Evolutionary conservation across 768 basidiomycete genomes (phyloP), one percentile per base, ranked within the genome.

Genomic region (Roridomyces roridus): DNA sequence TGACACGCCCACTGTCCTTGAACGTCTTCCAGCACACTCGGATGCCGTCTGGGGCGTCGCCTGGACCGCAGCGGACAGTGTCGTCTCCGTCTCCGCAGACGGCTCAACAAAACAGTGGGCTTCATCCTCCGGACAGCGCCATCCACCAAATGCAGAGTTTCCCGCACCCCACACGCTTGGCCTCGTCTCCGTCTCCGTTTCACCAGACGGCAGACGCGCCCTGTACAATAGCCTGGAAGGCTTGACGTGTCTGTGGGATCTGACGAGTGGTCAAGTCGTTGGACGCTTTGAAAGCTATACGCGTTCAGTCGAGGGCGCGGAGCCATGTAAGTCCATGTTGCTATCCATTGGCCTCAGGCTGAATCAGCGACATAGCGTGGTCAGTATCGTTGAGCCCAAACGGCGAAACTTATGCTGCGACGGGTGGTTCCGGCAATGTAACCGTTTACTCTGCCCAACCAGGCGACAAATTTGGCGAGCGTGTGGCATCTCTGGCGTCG

Each of bases 201-300:
- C 87, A 18, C 79, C 82, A 0, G 79, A 85, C 44, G 95, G 92
- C 8, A 77, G 74, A 43, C 75, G 73, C 26, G 92, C 85, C 0
- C 70, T 97, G 41, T 89, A 87, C 64, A 94, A 94, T 65, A 89
- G 89, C 51, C 77, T 96, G 18, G 94, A 96, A 65, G 95, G 95
- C 2, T 82, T 88, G 25, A 93, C 92, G 0, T 80, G 75, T 43
- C 73, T 96, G 23, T 89, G 88, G 83, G 87, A 95, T 67, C 69
- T 94, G 42, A 72, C 80, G 31, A 81, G 76, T 17, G 89, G 88
- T 5, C 77, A 82, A 31, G 68, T 88, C 3, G 69, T 85, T 0
- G 89, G 85, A 11, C 83, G 78, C 51, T 84, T 85, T 55, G 92
- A 94, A 70, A 94, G 91, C 60, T 94, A 85, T 65, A 79, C 78